Evolutionary conservation across 2,329 filamentous ascomycete genomes (phyloP), one percentile per base, ranked within the genome.

Genomic region (Paecilomyces sp.): DNA sequence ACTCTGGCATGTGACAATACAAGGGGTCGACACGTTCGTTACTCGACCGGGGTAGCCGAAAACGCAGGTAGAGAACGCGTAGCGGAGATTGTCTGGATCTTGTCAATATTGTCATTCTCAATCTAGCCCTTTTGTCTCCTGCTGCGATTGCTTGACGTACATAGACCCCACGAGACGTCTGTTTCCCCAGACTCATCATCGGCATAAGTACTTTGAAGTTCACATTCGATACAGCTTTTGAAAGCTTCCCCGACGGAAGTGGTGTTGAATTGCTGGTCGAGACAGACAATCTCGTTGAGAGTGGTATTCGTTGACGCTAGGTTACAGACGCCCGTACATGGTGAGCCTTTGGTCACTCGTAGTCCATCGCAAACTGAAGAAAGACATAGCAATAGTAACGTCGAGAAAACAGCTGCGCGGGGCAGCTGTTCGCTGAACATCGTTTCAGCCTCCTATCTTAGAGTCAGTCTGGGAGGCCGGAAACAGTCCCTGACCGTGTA

Each of bases 141-240:
- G 8, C 30, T 33, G 31, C 9, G 15, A 57, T 3, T 53, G 28
- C n/a, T 18, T 30, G 36, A 62, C 77, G 63, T 76, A 80, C 78
- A 77, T 53, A 80, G 66, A 41, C 72, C 77, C 77, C 75, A 80
- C 63, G 74, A 67, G 9, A 79, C 74, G 63, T 80, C 78, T 18
- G 77, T 72, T 60, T 77, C 70, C 25, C 73, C 74, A 1, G 68
- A 70, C 1, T 53, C 54, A 2, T 62, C 57, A 62, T 77, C 69
- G 18, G 67, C 62, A 58, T 71, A 76, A 4, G 67, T 70, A 58
- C 77, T 80, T 24, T 71, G 63, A 63, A 80, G 65, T 59, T 75
- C 67, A 62, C 78, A 80, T 8, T 68, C 69, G 53, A 79, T 67
- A 54, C 78, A 80, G 11, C 73, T 65, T 58, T 76, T 60, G 56